These are phyloP conservation scores for Acorus calamus DNA, from an alignment of 106 monocot species.

Conservation along the genomic window DNA sequence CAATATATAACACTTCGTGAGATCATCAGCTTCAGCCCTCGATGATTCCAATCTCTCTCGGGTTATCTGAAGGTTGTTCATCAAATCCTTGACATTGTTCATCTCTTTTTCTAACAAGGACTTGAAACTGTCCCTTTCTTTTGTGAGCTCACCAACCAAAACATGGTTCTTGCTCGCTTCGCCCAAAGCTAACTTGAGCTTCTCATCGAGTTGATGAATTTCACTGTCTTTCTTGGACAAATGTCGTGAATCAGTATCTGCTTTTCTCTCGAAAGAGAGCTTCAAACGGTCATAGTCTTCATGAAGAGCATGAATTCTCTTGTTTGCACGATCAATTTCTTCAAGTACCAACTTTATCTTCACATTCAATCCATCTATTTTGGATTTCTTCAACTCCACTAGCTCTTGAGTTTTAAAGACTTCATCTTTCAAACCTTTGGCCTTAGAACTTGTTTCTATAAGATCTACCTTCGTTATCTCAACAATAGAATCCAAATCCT, in stretches of 20 bases:
- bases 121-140: conserved; percentile 47
- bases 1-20: no score
- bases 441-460: conserved; percentile 31
- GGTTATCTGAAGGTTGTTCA: conserved; percentile 32
- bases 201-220: conserved; percentile 38
- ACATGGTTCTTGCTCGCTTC: conserved; percentile 23
- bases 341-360: conserved; percentile 28
- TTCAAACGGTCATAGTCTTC: conserved; percentile 50
- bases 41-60: conserved; percentile 31
- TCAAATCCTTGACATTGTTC: conserved; percentile 21
- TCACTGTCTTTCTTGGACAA: conserved; percentile 52
- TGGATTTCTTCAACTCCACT: conserved; percentile 26
- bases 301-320: conserved; percentile 36
- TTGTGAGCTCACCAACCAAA: conserved; percentile 31
- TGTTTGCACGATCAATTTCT: conserved; percentile 34
- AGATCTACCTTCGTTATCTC: conserved; percentile 41
- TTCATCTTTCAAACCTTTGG: conserved; percentile 43
- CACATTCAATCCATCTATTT: conserved; percentile 28
- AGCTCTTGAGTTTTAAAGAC: conserved; percentile 28
- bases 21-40: conserved; percentile 29
- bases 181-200: conserved; percentile 28
- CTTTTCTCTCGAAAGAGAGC: conserved; percentile 31
- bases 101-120: conserved; percentile 40
- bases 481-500: conserved; percentile 29
- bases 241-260: conserved; percentile 33